These are phyloP conservation scores for Brassica rapa DNA, from an alignment of 345 rosid genomes.

Conservation along the genomic window DNA sequence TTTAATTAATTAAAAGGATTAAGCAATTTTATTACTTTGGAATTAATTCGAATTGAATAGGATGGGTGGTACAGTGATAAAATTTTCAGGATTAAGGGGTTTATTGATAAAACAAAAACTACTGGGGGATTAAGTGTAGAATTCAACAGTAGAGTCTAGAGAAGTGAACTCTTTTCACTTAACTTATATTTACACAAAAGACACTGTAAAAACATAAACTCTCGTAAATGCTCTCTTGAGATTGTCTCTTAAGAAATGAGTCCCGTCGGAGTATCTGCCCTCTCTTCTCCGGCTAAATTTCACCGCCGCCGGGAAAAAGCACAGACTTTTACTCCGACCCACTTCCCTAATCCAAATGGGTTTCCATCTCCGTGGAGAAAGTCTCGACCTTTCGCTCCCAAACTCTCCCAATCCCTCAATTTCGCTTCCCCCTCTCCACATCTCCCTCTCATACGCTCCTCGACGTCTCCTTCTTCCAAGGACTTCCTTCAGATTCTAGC, in stretches of 20 bases:
- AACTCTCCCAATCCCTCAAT: slow-evolving; percentile 25
- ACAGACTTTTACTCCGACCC: slow-evolving; percentile 6
- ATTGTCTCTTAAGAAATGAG: slow-evolving; percentile 7
- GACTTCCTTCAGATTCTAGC: slow-evolving; percentile 36
- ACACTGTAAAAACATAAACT: not conserved
- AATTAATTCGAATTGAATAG: not conserved
- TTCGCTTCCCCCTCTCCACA: slow-evolving; percentile 28
- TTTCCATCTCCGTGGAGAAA: slow-evolving; percentile 25
- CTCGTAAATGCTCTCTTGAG: not conserved
- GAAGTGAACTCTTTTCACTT: too few species aligned
- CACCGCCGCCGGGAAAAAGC: slow-evolving; percentile 31
- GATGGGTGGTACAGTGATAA: not conserved
- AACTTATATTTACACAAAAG: not conserved
- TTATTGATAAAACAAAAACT: not conserved
- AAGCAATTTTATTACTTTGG: not conserved
- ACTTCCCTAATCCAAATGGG: slow-evolving; percentile 13
- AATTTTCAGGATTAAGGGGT: not conserved
- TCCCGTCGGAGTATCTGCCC: slow-evolving; percentile 21
- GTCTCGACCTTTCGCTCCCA: slow-evolving; percentile 29
- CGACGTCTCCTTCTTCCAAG: slow-evolving; percentile 34
- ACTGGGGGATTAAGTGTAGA: not conserved
- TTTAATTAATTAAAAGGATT: not conserved
- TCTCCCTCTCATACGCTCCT: slow-evolving; percentile 17
- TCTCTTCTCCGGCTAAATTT: slow-evolving; percentile 27
- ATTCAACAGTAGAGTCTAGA: not conserved